Conservation (phyloP, 768 basidiomycete genomes). For the Rhodotorula kratochvilovae region DNA sequence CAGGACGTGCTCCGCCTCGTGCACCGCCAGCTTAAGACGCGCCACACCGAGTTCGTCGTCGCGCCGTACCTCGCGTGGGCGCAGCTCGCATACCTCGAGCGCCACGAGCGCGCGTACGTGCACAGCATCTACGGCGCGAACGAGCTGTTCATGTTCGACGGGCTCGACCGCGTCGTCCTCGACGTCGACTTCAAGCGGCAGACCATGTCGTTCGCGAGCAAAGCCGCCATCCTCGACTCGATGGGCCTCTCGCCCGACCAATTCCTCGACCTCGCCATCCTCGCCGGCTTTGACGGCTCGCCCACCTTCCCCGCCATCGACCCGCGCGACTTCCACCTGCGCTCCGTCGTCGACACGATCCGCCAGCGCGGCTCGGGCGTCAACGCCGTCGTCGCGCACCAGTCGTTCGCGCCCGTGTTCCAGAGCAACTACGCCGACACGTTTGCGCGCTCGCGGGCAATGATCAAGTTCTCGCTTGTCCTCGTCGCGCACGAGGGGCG, state of each 20-base stretch:
- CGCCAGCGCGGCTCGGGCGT: constrained; percentile 34
- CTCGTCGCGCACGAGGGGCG: constrained; percentile 67
- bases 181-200: constrained; percentile 69
- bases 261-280: constrained; percentile 86
- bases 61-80: constrained; percentile 95
- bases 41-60: constrained; percentile 91
- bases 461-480: constrained; percentile 87
- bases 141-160: constrained; percentile 82
- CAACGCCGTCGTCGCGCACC: constrained; percentile 65
- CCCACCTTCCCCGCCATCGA: constrained; percentile 52
- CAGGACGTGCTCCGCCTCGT: constrained; percentile 96
- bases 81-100: constrained; percentile 91
- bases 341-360: constrained; percentile 41
- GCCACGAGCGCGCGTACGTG: constrained; percentile 86
- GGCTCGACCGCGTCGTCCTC: constrained; percentile 81
- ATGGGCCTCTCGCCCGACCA: constrained; percentile 73
- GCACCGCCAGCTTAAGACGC: constrained; percentile 82
- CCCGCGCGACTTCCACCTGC: constrained; percentile 45
- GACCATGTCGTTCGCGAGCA: constrained; percentile 76
- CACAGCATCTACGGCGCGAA: constrained; percentile 89
- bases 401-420: constrained; percentile 73
- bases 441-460: constrained; percentile 80
- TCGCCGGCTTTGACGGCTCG: constrained; percentile 76
- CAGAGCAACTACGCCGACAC: constrained; percentile 72
- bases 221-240: constrained; percentile 65